Percentiles rank a stretch among this genome's conserved stretches.
phyloP scores from a whole-genome alignment of 768 basidiomycete genomes.

The Tubosaeta sp. region DNA sequence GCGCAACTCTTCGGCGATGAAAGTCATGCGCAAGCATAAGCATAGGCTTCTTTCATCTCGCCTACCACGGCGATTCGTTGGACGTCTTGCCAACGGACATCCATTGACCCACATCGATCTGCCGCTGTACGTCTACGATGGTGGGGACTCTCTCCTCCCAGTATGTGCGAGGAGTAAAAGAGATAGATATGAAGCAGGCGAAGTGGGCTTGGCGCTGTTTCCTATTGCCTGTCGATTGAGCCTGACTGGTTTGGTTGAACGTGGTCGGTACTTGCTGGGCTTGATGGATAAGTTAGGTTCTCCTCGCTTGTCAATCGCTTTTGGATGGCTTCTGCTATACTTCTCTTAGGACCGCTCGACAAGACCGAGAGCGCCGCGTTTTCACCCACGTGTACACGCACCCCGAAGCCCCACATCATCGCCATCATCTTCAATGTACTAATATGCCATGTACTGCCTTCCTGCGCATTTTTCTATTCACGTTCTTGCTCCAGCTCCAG shows the following conservation, averaged over 20 bases:
- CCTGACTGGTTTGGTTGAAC: too few relatives aligned
- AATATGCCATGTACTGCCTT: neutral
- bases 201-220: too few relatives aligned
- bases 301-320: too few relatives aligned
- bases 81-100: constrained; percentile 72
- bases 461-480: too few relatives aligned
- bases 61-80: constrained; percentile 50
- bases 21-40: constrained; percentile 34
- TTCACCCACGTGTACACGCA: neutral
- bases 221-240: too few relatives aligned
- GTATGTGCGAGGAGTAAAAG: constrained; percentile 42
- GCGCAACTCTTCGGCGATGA: constrained; percentile 38
- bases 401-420: neutral
- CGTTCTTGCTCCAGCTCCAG: too few relatives aligned
- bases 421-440: neutral
- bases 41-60: constrained; percentile 63
- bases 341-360: constrained; percentile 1
- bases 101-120: constrained; percentile 69
- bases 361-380: neutral
- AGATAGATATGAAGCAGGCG: too few relatives aligned
- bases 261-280: too few relatives aligned
- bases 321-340: neutral
- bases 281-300: too few relatives aligned
- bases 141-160: constrained; percentile 70
- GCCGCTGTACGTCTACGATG: constrained; percentile 75